Conservation (phyloP, 768 basidiomycete species). For the Lactarius sanguifluus region DNA sequence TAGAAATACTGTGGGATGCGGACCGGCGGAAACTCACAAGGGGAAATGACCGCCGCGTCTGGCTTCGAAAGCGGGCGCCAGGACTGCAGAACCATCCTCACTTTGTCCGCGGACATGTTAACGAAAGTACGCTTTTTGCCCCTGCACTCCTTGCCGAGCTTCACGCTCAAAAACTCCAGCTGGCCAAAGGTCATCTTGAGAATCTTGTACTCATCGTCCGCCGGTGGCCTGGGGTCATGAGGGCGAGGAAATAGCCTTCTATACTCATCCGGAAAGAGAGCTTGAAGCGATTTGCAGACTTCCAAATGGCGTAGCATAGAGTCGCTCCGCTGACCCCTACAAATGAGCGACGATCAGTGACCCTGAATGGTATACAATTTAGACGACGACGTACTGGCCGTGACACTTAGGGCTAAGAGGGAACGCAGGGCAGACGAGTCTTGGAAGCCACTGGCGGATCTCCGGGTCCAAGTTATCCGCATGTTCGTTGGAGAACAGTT, state of each 20-base stretch:
- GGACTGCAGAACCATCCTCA: not conserved
- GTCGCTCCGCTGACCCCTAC: not conserved
- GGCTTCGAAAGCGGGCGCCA: slow-evolving; percentile 11
- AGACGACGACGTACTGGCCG: slow-evolving; percentile 2
- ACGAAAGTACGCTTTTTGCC: not conserved
- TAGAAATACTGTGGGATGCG: slow-evolving; percentile 8
- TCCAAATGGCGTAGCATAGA: slow-evolving; percentile 9
- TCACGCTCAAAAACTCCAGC: not conserved
- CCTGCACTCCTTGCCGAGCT: not conserved
- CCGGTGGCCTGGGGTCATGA: not conserved
- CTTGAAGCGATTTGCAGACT: not conserved
- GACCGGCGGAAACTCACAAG: slow-evolving; percentile 11
- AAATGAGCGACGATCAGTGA: not conserved
- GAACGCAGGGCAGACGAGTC: slow-evolving; percentile 15
- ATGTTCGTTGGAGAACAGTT: slow-evolving; percentile 18
- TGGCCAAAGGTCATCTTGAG: slow-evolving; percentile 20
- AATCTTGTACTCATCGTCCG: not conserved
- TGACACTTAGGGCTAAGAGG: slow-evolving; percentile 7
- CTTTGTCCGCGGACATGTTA: not conserved
- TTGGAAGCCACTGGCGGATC: slow-evolving; percentile 22
- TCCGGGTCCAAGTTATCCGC: slow-evolving; percentile 8
- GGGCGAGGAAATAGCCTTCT: not conserved
- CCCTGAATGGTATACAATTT: too few species aligned
- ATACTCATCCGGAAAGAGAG: slow-evolving; percentile 3
- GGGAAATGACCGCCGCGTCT: not conserved